These are phyloP conservation scores for Fusarium staphyleae DNA, from an alignment of 2,329 filamentous ascomycete species.

Conservation along the genomic window DNA sequence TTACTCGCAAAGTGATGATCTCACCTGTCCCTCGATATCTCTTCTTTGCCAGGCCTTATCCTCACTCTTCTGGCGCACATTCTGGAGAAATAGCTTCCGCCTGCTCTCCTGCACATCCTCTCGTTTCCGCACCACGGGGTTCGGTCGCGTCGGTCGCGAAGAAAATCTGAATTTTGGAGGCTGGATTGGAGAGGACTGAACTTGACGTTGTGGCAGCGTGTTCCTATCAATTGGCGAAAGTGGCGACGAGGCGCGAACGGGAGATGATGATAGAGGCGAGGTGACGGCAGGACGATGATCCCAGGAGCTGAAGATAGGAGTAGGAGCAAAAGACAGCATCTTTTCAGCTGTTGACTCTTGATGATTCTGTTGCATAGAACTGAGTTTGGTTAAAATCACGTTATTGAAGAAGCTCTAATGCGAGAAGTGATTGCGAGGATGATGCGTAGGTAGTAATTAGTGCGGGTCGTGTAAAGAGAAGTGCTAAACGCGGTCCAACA, in stretches of 20 bases:
- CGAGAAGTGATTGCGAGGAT: conserved; percentile 10
- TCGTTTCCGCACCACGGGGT: conserved; percentile 66
- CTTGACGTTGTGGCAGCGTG: conserved; percentile 50
- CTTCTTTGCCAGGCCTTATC: conserved; percentile 66
- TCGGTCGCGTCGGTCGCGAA: conserved; percentile 64
- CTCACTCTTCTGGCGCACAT: conserved; percentile 66
- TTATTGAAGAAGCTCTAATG: background rate
- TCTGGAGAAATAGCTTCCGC: conserved; percentile 73
- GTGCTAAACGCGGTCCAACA: conserved; percentile 36
- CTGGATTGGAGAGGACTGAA: conserved; percentile 55
- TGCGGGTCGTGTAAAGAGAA: conserved; percentile 31
- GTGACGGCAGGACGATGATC: conserved; percentile 57
- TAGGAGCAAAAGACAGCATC: conserved; percentile 53
- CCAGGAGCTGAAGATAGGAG: conserved; percentile 55
- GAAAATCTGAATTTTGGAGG: conserved; percentile 58
- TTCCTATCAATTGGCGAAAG: conserved; percentile 55
- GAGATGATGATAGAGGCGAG: conserved; percentile 60
- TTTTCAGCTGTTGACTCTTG: conserved; percentile 36
- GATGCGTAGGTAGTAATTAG: background rate
- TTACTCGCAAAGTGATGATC: background rate
- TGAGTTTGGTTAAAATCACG: background rate
- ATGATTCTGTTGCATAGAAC: conserved; percentile 47
- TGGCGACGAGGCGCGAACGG: conserved; percentile 60
- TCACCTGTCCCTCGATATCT: conserved; percentile 65
- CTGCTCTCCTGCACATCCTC: conserved; percentile 70